These are phyloP conservation scores for Nematodospora anomalae DNA, from an alignment of 1,139 yeast genomes.

Conservation along the genomic window DNA sequence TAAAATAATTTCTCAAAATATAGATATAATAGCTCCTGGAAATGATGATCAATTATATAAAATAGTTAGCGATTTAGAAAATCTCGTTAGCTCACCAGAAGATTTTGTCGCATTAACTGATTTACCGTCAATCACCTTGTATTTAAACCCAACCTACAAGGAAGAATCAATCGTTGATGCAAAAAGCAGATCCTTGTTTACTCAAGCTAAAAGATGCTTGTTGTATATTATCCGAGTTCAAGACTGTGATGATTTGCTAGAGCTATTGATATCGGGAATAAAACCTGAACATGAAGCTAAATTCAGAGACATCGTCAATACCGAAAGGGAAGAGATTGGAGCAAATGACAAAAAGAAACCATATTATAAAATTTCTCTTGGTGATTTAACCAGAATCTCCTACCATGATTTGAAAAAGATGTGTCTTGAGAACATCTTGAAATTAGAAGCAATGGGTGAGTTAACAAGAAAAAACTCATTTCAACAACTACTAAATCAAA, in stretches of 20 bases:
- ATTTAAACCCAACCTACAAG: slow-evolving; percentile 52
- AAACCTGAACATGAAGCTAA: slow-evolving; percentile 63
- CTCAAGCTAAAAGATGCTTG: slow-evolving; percentile 81
- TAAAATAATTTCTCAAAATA: slow-evolving; percentile 53
- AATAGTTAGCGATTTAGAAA: slow-evolving; percentile 34
- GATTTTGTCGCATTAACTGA: slow-evolving; percentile 45
- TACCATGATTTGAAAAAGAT: slow-evolving; percentile 78
- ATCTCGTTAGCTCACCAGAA: slow-evolving; percentile 35
- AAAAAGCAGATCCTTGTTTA: slow-evolving; percentile 56
- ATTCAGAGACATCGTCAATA: slow-evolving; percentile 55
- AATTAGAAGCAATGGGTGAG: slow-evolving; percentile 69
- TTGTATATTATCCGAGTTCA: slow-evolving; percentile 82
- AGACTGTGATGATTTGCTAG: slow-evolving; percentile 69
- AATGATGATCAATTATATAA: slow-evolving; percentile 58
- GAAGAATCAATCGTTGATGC: slow-evolving; percentile 45
- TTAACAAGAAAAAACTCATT: slow-evolving; percentile 69
- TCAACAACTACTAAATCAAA: slow-evolving; percentile 77
- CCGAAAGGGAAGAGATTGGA: slow-evolving; percentile 43
- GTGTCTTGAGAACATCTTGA: slow-evolving; percentile 73
- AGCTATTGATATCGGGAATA: slow-evolving; percentile 71
- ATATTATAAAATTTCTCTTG: slow-evolving; percentile 44
- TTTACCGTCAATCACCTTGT: slow-evolving; percentile 38
- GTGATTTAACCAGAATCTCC: slow-evolving; percentile 54
- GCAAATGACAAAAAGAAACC: slow-evolving; percentile 24
- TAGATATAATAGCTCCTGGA: slow-evolving; percentile 50